Base-by-base conservation (phyloP, 306 rosid genomes). In the Begonia fuchsioides region DNA sequence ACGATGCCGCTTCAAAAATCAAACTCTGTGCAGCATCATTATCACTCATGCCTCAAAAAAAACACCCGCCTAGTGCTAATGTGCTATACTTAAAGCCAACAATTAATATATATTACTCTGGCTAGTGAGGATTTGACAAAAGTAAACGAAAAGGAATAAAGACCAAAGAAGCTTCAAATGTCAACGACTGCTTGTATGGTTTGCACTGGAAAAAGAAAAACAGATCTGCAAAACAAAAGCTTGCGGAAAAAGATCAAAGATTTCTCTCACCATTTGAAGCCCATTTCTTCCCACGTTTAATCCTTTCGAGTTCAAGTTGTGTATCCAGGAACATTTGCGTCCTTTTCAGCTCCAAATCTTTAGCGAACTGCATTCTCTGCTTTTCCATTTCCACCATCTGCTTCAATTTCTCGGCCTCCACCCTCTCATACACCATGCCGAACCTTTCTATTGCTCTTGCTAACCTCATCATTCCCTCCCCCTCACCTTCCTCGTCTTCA, bases 341-440 rank as follows among this genome's bases (percentile, higher is more conserved):
- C 77, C 98, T 76, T 63, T 85, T 87, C 13, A 75, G 74, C 66
- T 90, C 98, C 65, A 90, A 73, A 60, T 90, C 98, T 60, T 81
- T 90, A 4, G 92, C 69, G 59, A 90, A 90, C 58, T 85, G 83
- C 87, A 90, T 75, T 83, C 95, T 76, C 71, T 85, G 92, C 76
- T 81, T 85, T 82, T 90, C 95, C 87, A 90, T 63, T 56, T 90
- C 98, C 67, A 79, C 65, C 95, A 77, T 85, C 71, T 85, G 95
- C 79, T 80, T 73, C 67, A 90, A 66, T 54, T 85, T 90, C 64
- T 90, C 85, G 1, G 60, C 86, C 69, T 90, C 98, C 62, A 85
- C 82, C 70, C 78, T 85, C 55, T 90, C 87, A 60, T 85, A 90
- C 66, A 77, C 78, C 55, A 73, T 81, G 5, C 94, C 98, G 15